Conservation (phyloP, 2,329 filamentous ascomycete species). For the Pseudogymnoascus sp. region DNA sequence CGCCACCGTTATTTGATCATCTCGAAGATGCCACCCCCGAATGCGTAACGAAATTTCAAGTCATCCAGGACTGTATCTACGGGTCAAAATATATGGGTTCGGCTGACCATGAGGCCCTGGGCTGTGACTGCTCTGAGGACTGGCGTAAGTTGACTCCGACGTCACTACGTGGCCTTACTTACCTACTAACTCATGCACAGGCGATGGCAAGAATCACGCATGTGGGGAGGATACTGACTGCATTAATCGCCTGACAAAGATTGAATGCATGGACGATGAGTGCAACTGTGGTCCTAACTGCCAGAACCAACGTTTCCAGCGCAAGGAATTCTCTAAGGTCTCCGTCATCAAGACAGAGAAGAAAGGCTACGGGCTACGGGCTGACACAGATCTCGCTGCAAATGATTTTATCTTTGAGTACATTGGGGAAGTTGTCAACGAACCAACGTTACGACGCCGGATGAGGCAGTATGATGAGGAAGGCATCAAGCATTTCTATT, state of each 20-base stretch:
- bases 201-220: conserved; percentile 63
- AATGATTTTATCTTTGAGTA: conserved; percentile 98
- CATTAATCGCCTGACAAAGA: conserved; percentile 96
- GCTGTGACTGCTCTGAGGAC: conserved; percentile 91
- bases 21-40: conserved; percentile 71
- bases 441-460: conserved; percentile 77
- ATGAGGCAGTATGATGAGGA: conserved; percentile 93
- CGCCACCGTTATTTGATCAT: conserved; percentile 61
- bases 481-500: conserved; percentile 98
- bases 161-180: neutral
- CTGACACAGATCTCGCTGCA: conserved; percentile 66
- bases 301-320: conserved; percentile 92
- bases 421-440: conserved; percentile 95
- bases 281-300: conserved; percentile 83
- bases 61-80: conserved; percentile 81
- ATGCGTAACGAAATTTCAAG: conserved; percentile 66
- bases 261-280: conserved; percentile 78
- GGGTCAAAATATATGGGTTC: conserved; percentile 84
- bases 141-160: conserved; percentile 63
- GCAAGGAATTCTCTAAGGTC: conserved; percentile 80
- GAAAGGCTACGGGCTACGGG: conserved; percentile 88
- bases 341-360: conserved; percentile 97
- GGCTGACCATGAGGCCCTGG: conserved; percentile 81
- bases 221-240: conserved; percentile 96
- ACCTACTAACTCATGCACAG: conserved; percentile 36